Base-by-base conservation (phyloP, 2,329 filamentous ascomycete species). In the Stenocarpella maydis region DNA sequence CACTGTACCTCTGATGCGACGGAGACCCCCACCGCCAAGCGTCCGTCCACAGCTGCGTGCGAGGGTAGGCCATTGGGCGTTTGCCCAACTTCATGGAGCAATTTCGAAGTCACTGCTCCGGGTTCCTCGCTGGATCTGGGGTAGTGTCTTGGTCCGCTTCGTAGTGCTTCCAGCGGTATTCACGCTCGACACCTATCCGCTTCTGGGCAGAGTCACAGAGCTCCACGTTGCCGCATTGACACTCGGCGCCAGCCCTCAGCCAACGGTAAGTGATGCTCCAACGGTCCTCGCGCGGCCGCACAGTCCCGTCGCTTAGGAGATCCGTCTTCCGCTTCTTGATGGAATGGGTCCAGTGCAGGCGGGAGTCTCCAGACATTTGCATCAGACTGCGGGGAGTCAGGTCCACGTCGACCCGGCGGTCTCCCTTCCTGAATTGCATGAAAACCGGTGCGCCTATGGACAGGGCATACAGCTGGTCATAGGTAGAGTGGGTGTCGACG, bases 191-290 rank as follows among this genome's bases (percentile, higher is more conserved):
- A 2, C 85, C 85, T 26, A 74, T 74, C 4, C 81, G 74, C 34
- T 77, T 73, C 76, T 86, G 84, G 9, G 84, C 84, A 21, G 84
- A 85, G 74, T 88, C 86, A 69, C 86, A 88, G 6, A 86, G 75
- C 69, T 79, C 80, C 31, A 80, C 71, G 70, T 87, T 76, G 3
- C 85, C 86, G 72, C 86, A 88, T 64, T 84, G 83, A 69, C 86
- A 88, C 14, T 80, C 78, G 0, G 76, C 81, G 0, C 81, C 80
- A 7, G 81, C 76, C 9, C 86, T 77, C 7, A 86, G 72, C 86
- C 86, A 88, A 0, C 86, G 81, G 73, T 86, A 88, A 2, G 86
- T 88, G 52, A 88, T 80, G 73, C 86, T 88, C 85, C 85, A 88
- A 8, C 86, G 79, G 37, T 86, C 79, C 2, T 70, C 73, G 0